Evolutionary conservation across 148 eudicot genomes (phyloP).

Genomic region (Chenopodium formosanum): DNA sequence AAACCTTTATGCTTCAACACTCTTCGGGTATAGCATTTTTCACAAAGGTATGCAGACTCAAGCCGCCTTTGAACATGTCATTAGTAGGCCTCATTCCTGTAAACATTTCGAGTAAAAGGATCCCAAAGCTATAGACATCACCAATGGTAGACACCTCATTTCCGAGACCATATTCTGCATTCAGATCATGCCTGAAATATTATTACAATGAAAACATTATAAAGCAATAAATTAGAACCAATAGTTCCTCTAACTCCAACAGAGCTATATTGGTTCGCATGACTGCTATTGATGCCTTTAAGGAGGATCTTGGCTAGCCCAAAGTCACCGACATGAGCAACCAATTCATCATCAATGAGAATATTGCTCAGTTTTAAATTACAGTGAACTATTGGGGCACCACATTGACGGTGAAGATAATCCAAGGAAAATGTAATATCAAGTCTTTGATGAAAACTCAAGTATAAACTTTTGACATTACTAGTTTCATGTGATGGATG

Average conservation of each 20-base stretch:
- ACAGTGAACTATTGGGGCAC: slow-evolving; percentile 30
- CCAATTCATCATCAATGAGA: slow-evolving; percentile 39
- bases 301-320: slow-evolving; percentile 38
- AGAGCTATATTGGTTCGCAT: slow-evolving; percentile 18
- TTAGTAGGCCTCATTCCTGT: slow-evolving; percentile 33
- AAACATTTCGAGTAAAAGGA: slow-evolving; percentile 32
- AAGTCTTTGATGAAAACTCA: slow-evolving; percentile 19
- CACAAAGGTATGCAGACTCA: slow-evolving; percentile 24
- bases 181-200: not conserved
- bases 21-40: slow-evolving; percentile 9
- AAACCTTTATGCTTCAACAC: no score
- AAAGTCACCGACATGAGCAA: slow-evolving; percentile 44
- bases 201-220: not conserved
- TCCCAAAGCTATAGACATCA: slow-evolving; percentile 35
- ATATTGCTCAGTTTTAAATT: slow-evolving; percentile 43
- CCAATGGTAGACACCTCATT: slow-evolving; percentile 23
- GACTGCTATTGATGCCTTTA: not conserved
- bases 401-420: slow-evolving; percentile 36
- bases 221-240: not conserved
- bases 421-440: slow-evolving; percentile 36
- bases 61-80: slow-evolving; percentile 19
- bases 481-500: slow-evolving; percentile 4
- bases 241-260: slow-evolving; percentile 30
- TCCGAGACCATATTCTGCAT: slow-evolving; percentile 34
- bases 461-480: not conserved